A percentile compares a stretch with the other conserved stretches of the same genome.
phyloP scores from a whole-genome alignment of 83 land plant species.

The Larix sibirica region DNA sequence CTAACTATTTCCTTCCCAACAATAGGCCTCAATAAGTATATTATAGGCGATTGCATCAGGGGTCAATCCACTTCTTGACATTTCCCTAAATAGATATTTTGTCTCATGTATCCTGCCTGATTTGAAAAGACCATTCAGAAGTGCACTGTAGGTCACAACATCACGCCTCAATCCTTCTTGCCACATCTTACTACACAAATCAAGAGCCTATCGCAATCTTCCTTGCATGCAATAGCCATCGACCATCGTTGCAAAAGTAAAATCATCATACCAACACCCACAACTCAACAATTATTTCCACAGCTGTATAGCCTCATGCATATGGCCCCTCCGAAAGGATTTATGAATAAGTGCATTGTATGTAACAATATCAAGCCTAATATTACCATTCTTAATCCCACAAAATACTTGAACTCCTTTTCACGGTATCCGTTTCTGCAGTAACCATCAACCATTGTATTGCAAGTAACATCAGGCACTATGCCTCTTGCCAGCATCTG shows the following conservation, averaged over 20 bases:
- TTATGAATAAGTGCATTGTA: constrained; percentile 10
- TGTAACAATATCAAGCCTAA: neutral
- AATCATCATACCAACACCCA: neutral
- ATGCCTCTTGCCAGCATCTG: constrained; percentile 6
- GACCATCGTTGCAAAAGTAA: neutral
- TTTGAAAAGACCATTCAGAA: constrained; percentile 4
- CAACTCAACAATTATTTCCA: constrained; percentile 9
- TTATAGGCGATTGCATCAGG: constrained; percentile 35
- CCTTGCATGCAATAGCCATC: neutral
- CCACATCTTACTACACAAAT: constrained; percentile 6
- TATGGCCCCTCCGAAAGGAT: neutral
- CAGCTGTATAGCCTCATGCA: constrained; percentile 7
- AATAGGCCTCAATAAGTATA: constrained; percentile 30
- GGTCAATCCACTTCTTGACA: constrained; percentile 16
- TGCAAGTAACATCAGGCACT: constrained; percentile 22
- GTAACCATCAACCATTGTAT: constrained; percentile 39
- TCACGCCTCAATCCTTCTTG: neutral
- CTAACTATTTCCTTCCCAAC: constrained; percentile 21
- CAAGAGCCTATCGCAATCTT: constrained; percentile 1
- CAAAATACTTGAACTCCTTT: neutral
- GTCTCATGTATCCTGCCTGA: neutral
- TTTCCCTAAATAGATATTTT: constrained; percentile 17
- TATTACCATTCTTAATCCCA: neutral
- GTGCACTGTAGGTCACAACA: neutral
- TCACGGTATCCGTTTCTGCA: constrained; percentile 24